Conservation (phyloP, 352 stramenopile species). For the Globisporangium spinosum region DNA sequence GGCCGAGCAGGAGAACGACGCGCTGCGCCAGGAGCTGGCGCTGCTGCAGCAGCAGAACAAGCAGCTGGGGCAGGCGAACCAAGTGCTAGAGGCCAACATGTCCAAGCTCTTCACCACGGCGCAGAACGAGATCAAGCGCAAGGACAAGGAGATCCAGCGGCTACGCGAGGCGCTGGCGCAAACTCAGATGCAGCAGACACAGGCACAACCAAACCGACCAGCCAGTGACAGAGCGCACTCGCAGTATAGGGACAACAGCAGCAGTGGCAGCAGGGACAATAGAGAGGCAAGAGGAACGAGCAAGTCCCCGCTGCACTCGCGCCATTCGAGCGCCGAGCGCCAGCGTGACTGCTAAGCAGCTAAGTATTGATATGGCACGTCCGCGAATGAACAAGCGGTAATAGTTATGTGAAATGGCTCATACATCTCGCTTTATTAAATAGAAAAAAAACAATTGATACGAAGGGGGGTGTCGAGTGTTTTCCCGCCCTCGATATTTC, state of each 20-base stretch:
- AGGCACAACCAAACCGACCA: background rate
- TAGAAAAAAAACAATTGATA: slow-evolving; percentile 38
- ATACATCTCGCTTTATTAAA: slow-evolving; percentile 22
- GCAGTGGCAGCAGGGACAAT: background rate
- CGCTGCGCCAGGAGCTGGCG: slow-evolving; percentile 51
- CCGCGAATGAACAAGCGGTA: background rate
- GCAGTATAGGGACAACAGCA: background rate
- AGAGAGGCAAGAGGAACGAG: background rate
- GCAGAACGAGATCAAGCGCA: slow-evolving; percentile 71
- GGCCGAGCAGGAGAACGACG: slow-evolving; percentile 48
- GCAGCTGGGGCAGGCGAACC: slow-evolving; percentile 51
- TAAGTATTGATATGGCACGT: background rate
- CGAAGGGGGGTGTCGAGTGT: background rate
- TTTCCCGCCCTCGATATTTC: slow-evolving; percentile 8
- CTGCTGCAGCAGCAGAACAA: slow-evolving; percentile 62
- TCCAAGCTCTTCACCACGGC: slow-evolving; percentile 71
- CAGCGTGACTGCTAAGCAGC: background rate
- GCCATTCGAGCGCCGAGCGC: slow-evolving; percentile 8
- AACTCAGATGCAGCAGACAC: background rate
- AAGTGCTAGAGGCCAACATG: slow-evolving; percentile 66
- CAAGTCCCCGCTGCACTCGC: slow-evolving; percentile 9
- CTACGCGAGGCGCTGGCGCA: slow-evolving; percentile 47
- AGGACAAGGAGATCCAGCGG: slow-evolving; percentile 73
- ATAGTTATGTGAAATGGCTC: background rate
- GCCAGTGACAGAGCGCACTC: background rate